Base-by-base conservation (phyloP, 108 stramenopile genomes). In the Nannochloropsis gaditana region DNA sequence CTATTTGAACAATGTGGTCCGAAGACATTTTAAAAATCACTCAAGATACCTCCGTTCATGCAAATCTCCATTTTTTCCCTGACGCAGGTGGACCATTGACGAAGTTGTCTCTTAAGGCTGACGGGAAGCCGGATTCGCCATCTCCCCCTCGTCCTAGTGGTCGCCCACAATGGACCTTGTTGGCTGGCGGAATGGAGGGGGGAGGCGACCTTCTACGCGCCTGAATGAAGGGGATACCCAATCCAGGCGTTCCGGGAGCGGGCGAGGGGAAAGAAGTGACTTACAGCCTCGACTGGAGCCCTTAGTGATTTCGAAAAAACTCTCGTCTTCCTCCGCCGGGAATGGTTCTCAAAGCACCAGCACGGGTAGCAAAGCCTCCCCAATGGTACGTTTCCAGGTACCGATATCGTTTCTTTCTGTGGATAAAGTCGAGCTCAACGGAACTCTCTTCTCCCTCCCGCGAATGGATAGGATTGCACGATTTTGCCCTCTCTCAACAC, bases 241-340 rank as follows among this genome's bases (percentile, higher is more conserved):
- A 1, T 31, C 31, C 31, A 31, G 31, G 31, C 31, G 31, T 31
- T 31, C 31, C 47, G n/a, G 59, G 19, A 73, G 59, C 59, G 59
- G n/a, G n/a, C 15, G 59, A 15, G 59, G 59, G 19, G 59, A 73
- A 31, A 73, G 59, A 15, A 73, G 59, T 73, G 59, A n/a, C 2
- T n/a, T 73, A n/a, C 59, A 73, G 59, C 59, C 59, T 73, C 59
- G 59, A 15, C 59, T 73, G 19, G 59, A 73, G 59, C 59, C 59
- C 59, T 73, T 73, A 2, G 59, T 73, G 59, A 6, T 73, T 15
- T n/a, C 59, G n/a, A 73, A 73, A 73, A 4, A 15, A 15, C n/a
- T n/a, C 59, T 73, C n/a, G 59, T 73, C 59, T n/a, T 73, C 59
- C n/a, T 73, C 59, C 59, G 4, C 59, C 19, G 59, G 59, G 59